Base-by-base conservation (phyloP, 1,284 basidiomycete genomes). In the Cryptococcus maquisensis region DNA sequence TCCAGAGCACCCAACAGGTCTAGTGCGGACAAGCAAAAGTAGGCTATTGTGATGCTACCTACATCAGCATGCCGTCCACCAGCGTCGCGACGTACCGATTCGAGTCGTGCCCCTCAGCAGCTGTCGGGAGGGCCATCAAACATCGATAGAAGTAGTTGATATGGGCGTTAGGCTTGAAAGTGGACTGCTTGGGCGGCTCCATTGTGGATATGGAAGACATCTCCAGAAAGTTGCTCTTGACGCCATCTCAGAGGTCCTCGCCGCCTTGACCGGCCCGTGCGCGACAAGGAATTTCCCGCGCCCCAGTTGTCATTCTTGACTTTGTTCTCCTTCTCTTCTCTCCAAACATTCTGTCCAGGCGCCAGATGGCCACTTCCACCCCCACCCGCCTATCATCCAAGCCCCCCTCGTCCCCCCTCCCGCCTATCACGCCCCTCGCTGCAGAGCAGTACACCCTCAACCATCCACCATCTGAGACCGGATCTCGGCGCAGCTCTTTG, bases 1-100 rank as follows among this genome's bases (percentile, higher is more conserved):
- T 81, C 69, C 3, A 88, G 65, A 0, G 79, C 69, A 9, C 81
- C 84, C 7, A 90, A 79, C 16, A 94, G 75, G 67, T 92, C 90
- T 26, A 94, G 75, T 0, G 83, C 82, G 1, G 88, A 86, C 15
- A 94, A 77, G 62, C 86, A 88, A 69, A 94, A 94, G 77, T 89
- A 94, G n/a, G 80, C 84, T 43, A 92, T 69, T 2, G 87, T 89
- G 62, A 92, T 78, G 62, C 90, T 92, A 62, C 3, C 20, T 24
- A 18, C 37, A 20, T 36, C 35, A 40, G 26, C 40, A 12, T 32
- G 43, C 39, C 38, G 37, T 20, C 12, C 43, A 45, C 21, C 7
- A 12, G 18, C 45, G 18, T n/a, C 28, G 24, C 15, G 20, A 57
- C 62, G 28, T 7, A 75, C 75, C 75, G 55, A 53, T 78, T 77